Base-by-base conservation (phyloP, 805 yeast genomes). In the Schizosaccharomyces cryophilus region DNA sequence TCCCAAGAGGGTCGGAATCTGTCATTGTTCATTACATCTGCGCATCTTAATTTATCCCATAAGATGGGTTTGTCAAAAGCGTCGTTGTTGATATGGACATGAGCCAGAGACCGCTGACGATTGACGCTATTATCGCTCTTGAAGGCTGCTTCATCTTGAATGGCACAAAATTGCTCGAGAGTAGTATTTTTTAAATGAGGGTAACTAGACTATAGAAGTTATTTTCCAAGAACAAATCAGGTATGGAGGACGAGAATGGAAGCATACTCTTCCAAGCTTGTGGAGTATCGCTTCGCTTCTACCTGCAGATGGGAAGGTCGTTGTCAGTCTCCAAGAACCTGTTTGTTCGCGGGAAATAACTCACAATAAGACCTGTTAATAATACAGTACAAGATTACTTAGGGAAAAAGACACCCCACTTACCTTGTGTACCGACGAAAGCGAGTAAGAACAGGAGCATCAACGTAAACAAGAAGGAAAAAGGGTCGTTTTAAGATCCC, bases 1-100 rank as follows among this genome's bases (percentile, higher is more conserved):
- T 93, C 98, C 99, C 99, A 93, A 3, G 83, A 79, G 1, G 99
- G 99, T 62, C 99, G 74, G 42, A 87, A 74, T 42, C 95, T 73
- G 24, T 80, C 73, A 24, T 73, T 70, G 60, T 87, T 82, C 62
- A 70, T 62, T 9, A 82, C 65, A 62, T 80, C 69, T 13, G 80
- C 66, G 6, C 68, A 64, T n/a, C 71, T 66, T 1, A 82, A 70
- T 38, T 72, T 72, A 0, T 51, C 56, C 56, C 56, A 24, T 1
- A 51, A 35, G 9, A 19, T 15, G 17, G 31, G 5, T 26, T 51
- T 51, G 1, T 24, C 35, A 51, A 17, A 5, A 13, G 35, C n/a
- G 17, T 51, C 56, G 15, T 51, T 51, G 17, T 51, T 51, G 7
- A 51, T 51, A n/a, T 24, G 35, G 9, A 51, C 30, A n/a, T 51